phyloP scores from a whole-genome alignment of 352 stramenopile genomes.

The Pythium rhizo-oryzae region DNA sequence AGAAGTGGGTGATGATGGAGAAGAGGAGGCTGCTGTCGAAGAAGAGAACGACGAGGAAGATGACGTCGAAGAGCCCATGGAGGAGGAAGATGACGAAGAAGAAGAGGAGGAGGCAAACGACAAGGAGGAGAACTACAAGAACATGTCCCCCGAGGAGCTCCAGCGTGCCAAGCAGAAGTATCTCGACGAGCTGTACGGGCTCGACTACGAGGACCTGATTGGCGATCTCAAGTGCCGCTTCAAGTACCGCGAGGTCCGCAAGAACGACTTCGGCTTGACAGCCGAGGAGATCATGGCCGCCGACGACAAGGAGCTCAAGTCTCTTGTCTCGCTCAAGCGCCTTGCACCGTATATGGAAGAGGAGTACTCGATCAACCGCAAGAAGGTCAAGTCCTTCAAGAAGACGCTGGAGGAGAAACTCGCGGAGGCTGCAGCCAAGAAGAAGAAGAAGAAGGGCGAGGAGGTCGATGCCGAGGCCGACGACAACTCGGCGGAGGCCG shows the following conservation, averaged over 20 bases:
- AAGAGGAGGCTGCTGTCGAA: slow-evolving; percentile 27
- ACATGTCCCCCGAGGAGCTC: slow-evolving; percentile 65
- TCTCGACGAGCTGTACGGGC: slow-evolving; percentile 96
- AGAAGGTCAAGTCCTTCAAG: slow-evolving; percentile 65
- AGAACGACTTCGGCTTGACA: slow-evolving; percentile 97
- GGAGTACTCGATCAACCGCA: slow-evolving; percentile 71
- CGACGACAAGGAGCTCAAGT: slow-evolving; percentile 95
- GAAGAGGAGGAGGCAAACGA: slow-evolving; percentile 50
- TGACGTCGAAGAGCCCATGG: slow-evolving; percentile 21
- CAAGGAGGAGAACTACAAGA: slow-evolving; percentile 45
- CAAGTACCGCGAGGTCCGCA: slow-evolving; percentile 96
- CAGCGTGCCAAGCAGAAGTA: slow-evolving; percentile 90
- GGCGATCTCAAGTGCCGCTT: slow-evolving; percentile 97
- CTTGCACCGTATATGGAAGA: slow-evolving; percentile 94
- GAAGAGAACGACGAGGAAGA: slow-evolving; percentile 39
- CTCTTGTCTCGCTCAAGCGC: slow-evolving; percentile 97
- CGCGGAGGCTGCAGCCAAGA: slow-evolving; percentile 48
- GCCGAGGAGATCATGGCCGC: slow-evolving; percentile 98
- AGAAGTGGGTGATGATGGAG: slow-evolving; percentile 46
- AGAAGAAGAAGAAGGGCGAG: slow-evolving; percentile 42
- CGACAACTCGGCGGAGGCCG: not conserved
- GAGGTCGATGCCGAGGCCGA: not conserved
- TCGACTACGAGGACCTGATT: slow-evolving; percentile 99
- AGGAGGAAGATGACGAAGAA: slow-evolving; percentile 29
- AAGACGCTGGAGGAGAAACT: slow-evolving; percentile 69